A percentile compares a stretch with the other conserved stretches of the same genome.
Evolutionary conservation across 2,329 filamentous ascomycete species (phyloP).

Genomic region (Claviceps sp.): DNA sequence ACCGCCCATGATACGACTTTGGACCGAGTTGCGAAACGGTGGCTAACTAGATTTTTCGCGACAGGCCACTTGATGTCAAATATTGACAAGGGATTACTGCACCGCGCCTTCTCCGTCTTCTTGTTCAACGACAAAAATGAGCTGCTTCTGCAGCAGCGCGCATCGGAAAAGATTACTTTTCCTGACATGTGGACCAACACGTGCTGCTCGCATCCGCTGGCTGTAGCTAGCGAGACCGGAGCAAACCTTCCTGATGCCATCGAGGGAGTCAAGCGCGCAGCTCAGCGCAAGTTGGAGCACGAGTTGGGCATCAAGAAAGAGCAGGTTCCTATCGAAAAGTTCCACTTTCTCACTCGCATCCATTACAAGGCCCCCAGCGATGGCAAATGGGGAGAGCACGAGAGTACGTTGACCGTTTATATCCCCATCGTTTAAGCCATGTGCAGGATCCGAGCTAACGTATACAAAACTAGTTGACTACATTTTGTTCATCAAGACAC

Average conservation of each 20-base stretch:
- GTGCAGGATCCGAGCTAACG: background rate
- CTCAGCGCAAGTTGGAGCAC: conserved; percentile 84
- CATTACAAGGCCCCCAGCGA: conserved; percentile 97
- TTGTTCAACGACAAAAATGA: conserved; percentile 91
- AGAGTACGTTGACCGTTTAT: conserved; percentile 49
- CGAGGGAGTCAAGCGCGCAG: conserved; percentile 77
- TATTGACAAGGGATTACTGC: conserved; percentile 88
- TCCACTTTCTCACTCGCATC: conserved; percentile 89
- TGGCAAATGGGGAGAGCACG: conserved; percentile 97
- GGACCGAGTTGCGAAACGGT: background rate
- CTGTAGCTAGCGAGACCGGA: conserved; percentile 83
- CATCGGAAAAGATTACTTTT: conserved; percentile 95
- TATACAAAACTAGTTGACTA: conserved; percentile 61
- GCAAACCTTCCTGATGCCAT: conserved; percentile 67
- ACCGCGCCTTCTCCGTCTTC: conserved; percentile 96
- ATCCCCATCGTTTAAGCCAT: background rate
- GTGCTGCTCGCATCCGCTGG: conserved; percentile 94
- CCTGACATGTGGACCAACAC: conserved; percentile 99
- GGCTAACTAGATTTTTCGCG: background rate
- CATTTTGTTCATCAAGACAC: conserved; percentile 93
- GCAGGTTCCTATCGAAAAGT: conserved; percentile 83
- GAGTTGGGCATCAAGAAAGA: conserved; percentile 83
- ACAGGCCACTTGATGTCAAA: conserved; percentile 96
- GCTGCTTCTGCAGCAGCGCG: conserved; percentile 87
- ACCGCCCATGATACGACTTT: background rate